Percentiles rank a stretch among this genome's conserved stretches.
These are phyloP conservation scores for Solanum chilense DNA, from an alignment of 257 asterid genomes.

Conservation along the genomic window DNA sequence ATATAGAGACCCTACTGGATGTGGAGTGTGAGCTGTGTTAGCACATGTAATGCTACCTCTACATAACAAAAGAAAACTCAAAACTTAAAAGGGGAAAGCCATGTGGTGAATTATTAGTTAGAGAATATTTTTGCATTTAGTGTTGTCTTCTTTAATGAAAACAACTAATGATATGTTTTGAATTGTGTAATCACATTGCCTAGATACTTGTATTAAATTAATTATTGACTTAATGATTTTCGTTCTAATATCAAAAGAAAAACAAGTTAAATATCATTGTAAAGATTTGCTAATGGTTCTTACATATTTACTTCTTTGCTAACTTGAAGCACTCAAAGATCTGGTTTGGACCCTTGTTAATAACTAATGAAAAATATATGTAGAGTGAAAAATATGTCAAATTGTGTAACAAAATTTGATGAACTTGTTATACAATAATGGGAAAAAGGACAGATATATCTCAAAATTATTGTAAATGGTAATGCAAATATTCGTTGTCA, in stretches of 20 bases:
- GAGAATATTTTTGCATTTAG: neutral
- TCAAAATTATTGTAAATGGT: too few relatives aligned
- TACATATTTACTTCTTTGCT: neutral
- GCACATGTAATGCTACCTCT: neutral
- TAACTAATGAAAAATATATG: too few relatives aligned
- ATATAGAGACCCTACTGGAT: neutral
- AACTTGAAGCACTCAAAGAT: too few relatives aligned
- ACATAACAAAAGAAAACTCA: neutral
- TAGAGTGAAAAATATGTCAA: neutral
- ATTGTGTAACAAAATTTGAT: too few relatives aligned
- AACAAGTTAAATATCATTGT: neutral
- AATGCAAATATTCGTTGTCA: too few relatives aligned
- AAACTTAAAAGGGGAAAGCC: neutral
- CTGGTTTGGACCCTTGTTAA: neutral
- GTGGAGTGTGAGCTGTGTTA: slow-evolving; percentile 1
- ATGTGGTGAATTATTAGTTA: neutral
- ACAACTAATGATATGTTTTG: neutral
- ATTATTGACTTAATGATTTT: neutral
- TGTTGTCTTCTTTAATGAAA: neutral
- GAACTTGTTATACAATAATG: neutral
- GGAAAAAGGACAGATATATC: too few relatives aligned
- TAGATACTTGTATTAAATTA: neutral
- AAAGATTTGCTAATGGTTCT: neutral
- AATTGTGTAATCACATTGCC: neutral
- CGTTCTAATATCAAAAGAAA: neutral